A percentile compares a stretch with the other conserved stretches of the same genome.
These are phyloP conservation scores for Saposhnikovia divaricata DNA, from an alignment of 129 eudicot genomes.

Conservation along the genomic window DNA sequence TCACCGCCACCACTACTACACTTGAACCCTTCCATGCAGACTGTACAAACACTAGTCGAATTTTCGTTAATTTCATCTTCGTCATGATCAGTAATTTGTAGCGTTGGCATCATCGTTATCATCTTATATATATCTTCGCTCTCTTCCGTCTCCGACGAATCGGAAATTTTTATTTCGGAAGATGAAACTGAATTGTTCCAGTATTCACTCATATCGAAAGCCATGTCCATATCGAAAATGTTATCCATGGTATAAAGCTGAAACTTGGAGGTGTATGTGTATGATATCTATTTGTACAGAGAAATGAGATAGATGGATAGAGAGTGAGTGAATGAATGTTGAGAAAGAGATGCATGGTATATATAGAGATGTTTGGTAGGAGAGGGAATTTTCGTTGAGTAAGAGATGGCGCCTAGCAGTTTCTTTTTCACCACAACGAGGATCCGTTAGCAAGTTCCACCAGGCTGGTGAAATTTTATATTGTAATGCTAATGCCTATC, in stretches of 20 bases:
- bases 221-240: neutral
- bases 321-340: neutral
- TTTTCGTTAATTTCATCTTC: neutral
- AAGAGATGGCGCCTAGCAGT: neutral
- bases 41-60: neutral
- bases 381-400: neutral
- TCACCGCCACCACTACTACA: neutral
- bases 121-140: neutral
- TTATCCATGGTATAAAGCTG: neutral
- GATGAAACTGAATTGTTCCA: neutral
- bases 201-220: neutral
- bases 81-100: neutral
- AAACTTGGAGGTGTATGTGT: neutral
- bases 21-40: conserved; percentile 4
- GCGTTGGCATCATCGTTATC: neutral
- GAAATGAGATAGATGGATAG: neutral
- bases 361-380: neutral
- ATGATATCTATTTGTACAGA: too few relatives aligned
- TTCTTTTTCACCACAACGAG: neutral
- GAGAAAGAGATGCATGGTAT: neutral
- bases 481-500: neutral
- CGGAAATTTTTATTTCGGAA: neutral
- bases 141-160: neutral
- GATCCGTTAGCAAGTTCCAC: neutral
- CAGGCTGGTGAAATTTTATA: neutral